Percentiles rank a stretch among this genome's conserved stretches.
These are phyloP conservation scores for Ogataea polymorpha DNA, from an alignment of 805 yeast species.

Conservation along the genomic window DNA sequence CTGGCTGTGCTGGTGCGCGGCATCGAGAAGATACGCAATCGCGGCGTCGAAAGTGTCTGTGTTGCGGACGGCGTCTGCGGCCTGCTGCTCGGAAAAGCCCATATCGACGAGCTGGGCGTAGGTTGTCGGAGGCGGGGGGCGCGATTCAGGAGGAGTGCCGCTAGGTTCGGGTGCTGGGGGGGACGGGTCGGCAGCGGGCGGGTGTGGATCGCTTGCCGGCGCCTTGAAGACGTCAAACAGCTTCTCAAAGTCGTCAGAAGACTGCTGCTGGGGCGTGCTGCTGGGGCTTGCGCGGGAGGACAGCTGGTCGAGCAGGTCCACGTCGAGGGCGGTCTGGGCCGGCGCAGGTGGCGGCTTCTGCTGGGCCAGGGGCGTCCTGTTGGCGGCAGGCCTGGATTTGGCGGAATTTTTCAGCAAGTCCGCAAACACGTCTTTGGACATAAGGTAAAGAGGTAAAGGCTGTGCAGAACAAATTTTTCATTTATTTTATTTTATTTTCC, in stretches of 20 bases:
- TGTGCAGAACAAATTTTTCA: conserved; percentile 9
- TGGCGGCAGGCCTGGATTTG: conserved; percentile 24
- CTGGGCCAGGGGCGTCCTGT: conserved; percentile 34
- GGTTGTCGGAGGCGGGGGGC: neutral
- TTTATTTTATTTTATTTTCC: neutral
- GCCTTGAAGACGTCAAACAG: conserved; percentile 22
- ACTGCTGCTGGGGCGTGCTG: conserved; percentile 4
- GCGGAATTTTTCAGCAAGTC: conserved; percentile 35
- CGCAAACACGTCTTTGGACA: conserved; percentile 42
- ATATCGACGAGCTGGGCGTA: conserved; percentile 74
- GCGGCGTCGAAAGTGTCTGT: conserved; percentile 55
- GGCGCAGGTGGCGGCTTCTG: conserved; percentile 26
- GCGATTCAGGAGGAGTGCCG: neutral
- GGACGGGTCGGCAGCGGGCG: neutral
- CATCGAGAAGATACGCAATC: conserved; percentile 60
- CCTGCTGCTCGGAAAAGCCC: conserved; percentile 66
- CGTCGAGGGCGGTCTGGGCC: conserved; percentile 31
- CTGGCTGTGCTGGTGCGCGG: conserved; percentile 43
- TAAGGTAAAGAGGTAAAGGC: conserved; percentile 9
- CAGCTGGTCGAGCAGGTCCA: conserved; percentile 36
- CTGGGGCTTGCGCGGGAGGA: conserved; percentile 9
- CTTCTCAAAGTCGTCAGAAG: conserved; percentile 18
- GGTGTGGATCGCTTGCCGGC: neutral
- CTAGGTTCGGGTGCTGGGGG: too few relatives aligned
- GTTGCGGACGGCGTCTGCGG: conserved; percentile 55